Evolutionary conservation across 495 filamentous ascomycete genomes (phyloP), one percentile per base, ranked within the genome.

Genomic region (Aspergillus indologenus): DNA sequence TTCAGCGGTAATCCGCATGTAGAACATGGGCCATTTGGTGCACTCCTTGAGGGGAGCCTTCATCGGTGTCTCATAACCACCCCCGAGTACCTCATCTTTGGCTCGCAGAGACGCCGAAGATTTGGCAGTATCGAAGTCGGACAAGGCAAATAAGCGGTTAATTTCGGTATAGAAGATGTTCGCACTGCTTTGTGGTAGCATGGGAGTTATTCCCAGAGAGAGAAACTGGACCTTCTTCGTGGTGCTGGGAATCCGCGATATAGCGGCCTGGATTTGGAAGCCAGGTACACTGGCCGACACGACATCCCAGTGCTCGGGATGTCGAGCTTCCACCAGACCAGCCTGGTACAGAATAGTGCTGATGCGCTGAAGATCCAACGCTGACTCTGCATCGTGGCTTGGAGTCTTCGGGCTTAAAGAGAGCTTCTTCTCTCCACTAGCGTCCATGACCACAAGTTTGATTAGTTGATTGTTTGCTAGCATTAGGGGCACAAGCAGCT

Each of bases 1-100:
- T 3, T 34, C 61, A 0, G 67, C 61, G 11, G 79, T 74, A n/a
- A 98, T 84, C 8, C 84, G 85, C 34, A 98, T 77, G 65, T 87
- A 88, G 63, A 96, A 98, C 89, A 94, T 95, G 1, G 92, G 91
- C 88, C 89, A 96, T 60, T 86, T 81, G 68, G 96, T 91, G 29
- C 90, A 75, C 0, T 84, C 82, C 67, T 90, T 93, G 19, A 77
- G 78, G 17, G 71, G 65, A 3, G 76, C 75, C 66, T 75, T 86
- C 43, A 87, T 69, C 40, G 45, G 14, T 22, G 22, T 29, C 21
- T 42, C 42, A 15, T 40, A 40, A 1, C 54, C 48, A 52, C 26
- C n/a, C 11, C 9, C 14, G 20, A 20, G 8, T 17, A 5, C 19
- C 18, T 51, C 29, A 19, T 22, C 20, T 47, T 46, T 31, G 9